A percentile compares a stretch with the other conserved stretches of the same genome.
phyloP scores from a whole-genome alignment of 2,329 filamentous ascomycete species.

The Colletotrichum viniferum region DNA sequence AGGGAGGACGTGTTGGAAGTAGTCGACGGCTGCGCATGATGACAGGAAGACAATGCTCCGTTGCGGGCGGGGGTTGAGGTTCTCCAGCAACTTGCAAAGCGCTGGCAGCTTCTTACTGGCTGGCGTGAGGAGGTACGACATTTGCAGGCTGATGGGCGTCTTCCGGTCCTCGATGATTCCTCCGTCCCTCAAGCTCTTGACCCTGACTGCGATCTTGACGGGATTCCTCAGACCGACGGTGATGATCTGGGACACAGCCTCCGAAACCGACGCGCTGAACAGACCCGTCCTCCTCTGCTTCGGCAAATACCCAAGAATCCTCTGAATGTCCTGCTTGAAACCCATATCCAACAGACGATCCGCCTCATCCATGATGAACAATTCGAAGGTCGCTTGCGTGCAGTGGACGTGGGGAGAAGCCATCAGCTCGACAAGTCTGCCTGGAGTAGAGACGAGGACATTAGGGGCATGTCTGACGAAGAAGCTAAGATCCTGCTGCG shows the following conservation, averaged over 20 bases:
- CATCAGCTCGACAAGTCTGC: constrained; percentile 85
- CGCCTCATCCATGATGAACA: constrained; percentile 91
- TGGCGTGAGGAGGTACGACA: constrained; percentile 80
- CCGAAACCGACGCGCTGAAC: constrained; percentile 95
- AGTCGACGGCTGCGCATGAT: constrained; percentile 93
- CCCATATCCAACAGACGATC: constrained; percentile 91
- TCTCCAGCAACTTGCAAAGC: constrained; percentile 71
- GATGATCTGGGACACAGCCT: constrained; percentile 92
- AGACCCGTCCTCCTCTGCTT: constrained; percentile 93
- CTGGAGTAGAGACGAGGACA: constrained; percentile 87
- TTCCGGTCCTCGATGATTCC: constrained; percentile 76
- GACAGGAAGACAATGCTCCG: constrained; percentile 92
- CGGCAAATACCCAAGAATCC: constrained; percentile 81
- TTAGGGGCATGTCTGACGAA: constrained; percentile 89
- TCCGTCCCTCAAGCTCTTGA: constrained; percentile 73
- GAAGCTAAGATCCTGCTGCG: constrained; percentile 83
- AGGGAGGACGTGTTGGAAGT: constrained; percentile 83
- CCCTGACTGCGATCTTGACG: constrained; percentile 92
- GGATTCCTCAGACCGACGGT: constrained; percentile 91
- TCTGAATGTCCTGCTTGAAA: constrained; percentile 89
- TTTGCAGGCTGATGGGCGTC: constrained; percentile 90
- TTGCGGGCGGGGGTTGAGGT: constrained; percentile 75
- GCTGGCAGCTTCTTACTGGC: constrained; percentile 82
- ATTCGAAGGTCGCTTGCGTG: constrained; percentile 87
- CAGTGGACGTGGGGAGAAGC: constrained; percentile 87